Base-by-base conservation (phyloP, 73 alveolate genomes). In the Paramecium sonneborni region DNA sequence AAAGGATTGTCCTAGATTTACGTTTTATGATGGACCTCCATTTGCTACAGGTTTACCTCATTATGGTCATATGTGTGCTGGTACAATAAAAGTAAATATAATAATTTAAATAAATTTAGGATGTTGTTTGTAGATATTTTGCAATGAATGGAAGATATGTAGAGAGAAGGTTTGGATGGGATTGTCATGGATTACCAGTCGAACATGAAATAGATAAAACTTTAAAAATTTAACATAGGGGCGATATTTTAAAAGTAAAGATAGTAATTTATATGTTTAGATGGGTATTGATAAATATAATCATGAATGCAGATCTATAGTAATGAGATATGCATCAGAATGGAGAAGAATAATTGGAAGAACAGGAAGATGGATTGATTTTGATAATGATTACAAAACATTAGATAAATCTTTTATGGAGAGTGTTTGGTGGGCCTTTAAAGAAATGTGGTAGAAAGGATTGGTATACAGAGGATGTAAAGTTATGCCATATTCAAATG, bases 31-130 rank as follows among this genome's bases (percentile, higher is more conserved):
- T 70, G 99, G 99, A 4, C 99, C 99, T 5, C 99, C 99, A 26
- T 99, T 99, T 82, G 99, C 99, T 82, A 98, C 99, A 15, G 99
- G 99, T 20, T 96, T 96, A 85, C 99, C 99, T 55, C 99, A 99
- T 92, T 98, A 99, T 92, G 99, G 99, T 68, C 99, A 99, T 96
- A 95, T 99, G 88, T 98, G 97, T 11, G 99, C 99, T 23, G 99
- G 99, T 35, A 97, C 99, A 28, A 97, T 98, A 84, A 98, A 98
- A 96, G 99, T 85, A 98, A 96, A 98, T 85, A 92, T 62, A 55
- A 10, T 43, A 14, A 8, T 39, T 1, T 52, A 52, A n/a, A 21
- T 4, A 15, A 76, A 34, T 8, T 57, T 85, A 98, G 99, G 99
- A 99, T 93, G 99, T 97, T 21, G 99, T 99, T 6, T 98, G 99